phyloP scores from a whole-genome alignment of 352 stramenopile species.

The Thalassiosira mediterranea region DNA sequence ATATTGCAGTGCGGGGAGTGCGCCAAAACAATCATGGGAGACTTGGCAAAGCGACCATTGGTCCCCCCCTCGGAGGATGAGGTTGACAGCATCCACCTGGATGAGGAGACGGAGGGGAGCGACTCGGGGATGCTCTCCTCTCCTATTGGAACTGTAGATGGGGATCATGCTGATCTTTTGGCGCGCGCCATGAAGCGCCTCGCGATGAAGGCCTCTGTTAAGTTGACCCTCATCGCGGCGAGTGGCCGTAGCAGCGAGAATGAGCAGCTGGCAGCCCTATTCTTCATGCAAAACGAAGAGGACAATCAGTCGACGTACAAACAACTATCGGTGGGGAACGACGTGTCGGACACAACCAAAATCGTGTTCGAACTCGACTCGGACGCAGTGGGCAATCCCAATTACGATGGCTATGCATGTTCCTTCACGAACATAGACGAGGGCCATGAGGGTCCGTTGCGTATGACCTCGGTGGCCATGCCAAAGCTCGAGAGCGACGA shows the following conservation, averaged over 20 bases:
- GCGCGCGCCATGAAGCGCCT: constrained; percentile 10
- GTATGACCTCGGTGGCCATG: not conserved
- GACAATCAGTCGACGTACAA: not conserved
- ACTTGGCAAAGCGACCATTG: not conserved
- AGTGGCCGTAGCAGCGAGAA: not conserved
- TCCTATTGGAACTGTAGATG: not conserved
- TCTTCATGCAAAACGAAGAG: constrained; percentile 21
- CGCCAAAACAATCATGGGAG: constrained; percentile 1
- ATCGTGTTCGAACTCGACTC: not conserved
- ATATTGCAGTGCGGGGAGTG: constrained; percentile 25
- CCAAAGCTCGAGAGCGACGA: constrained; percentile 29
- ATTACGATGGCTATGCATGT: not conserved
- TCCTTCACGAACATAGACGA: not conserved
- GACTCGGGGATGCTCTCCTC: not conserved
- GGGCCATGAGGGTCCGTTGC: not conserved
- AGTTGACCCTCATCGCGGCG: constrained; percentile 2
- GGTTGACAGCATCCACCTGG: constrained; percentile 19
- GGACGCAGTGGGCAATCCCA: not conserved
- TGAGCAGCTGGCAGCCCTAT: constrained; percentile 8
- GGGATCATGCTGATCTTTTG: constrained; percentile 4
- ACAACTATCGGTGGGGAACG: not conserved
- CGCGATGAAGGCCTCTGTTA: constrained; percentile 5
- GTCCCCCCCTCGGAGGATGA: not conserved
- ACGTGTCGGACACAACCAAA: not conserved
- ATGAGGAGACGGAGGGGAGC: constrained; percentile 5